Evolutionary conservation across 2,329 filamentous ascomycete genomes (phyloP).

Genomic region (Calonectria pauciramosa): DNA sequence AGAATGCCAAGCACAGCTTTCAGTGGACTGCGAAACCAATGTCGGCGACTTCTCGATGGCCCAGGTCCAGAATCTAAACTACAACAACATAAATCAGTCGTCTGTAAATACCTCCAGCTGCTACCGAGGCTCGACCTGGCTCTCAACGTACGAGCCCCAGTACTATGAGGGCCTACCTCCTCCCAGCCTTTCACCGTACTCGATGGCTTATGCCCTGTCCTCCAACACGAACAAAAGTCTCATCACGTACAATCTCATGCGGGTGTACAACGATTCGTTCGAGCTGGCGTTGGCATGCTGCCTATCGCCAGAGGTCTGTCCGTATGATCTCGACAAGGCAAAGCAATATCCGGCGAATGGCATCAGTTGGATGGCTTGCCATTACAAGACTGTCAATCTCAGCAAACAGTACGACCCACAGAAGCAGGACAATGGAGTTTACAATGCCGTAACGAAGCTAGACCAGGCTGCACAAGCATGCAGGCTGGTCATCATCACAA

Average conservation of each 20-base stretch:
- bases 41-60: slow-evolving; percentile 41
- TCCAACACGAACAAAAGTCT: slow-evolving; percentile 45
- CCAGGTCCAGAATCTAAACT: slow-evolving; percentile 36
- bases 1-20: not conserved
- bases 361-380: slow-evolving; percentile 44
- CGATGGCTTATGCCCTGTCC: slow-evolving; percentile 41
- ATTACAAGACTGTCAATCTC: slow-evolving; percentile 43
- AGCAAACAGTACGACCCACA: slow-evolving; percentile 43
- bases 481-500: slow-evolving; percentile 56
- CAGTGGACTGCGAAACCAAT: slow-evolving; percentile 33
- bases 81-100: slow-evolving; percentile 40
- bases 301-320: slow-evolving; percentile 67
- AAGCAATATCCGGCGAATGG: slow-evolving; percentile 36
- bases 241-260: slow-evolving; percentile 45
- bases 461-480: slow-evolving; percentile 58
- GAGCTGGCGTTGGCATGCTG: slow-evolving; percentile 67
- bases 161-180: slow-evolving; percentile 38
- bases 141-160: slow-evolving; percentile 37
- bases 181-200: slow-evolving; percentile 44
- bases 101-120: slow-evolving; percentile 42
- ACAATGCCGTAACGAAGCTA: slow-evolving; percentile 61
- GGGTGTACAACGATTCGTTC: slow-evolving; percentile 67
- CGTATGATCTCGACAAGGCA: slow-evolving; percentile 53
- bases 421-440: slow-evolving; percentile 59
- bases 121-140: slow-evolving; percentile 41